Evolutionary conservation across 108 stramenopile species (phyloP).

Genomic region (Pelagomonas calceolata): DNA sequence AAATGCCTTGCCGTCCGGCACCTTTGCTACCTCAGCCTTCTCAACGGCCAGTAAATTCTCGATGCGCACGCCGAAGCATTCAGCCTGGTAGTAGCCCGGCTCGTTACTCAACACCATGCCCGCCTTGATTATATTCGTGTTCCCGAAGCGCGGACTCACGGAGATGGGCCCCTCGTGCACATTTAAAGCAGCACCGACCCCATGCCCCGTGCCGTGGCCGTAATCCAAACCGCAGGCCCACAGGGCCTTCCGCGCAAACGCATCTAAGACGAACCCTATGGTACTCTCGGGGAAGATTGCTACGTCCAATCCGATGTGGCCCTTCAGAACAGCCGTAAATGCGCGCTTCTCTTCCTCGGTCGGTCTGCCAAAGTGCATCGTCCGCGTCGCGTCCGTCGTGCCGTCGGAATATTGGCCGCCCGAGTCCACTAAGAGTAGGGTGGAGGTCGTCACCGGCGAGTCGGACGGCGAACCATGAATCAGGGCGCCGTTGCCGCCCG

Average conservation of each 20-base stretch:
- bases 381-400: conserved; percentile 94
- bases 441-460: conserved; percentile 25
- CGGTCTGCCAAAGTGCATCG: conserved; percentile 82
- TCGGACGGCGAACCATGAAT: conserved; percentile 68
- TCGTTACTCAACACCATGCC: conserved; percentile 97
- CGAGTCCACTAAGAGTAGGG: conserved; percentile 71
- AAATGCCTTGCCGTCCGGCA: conserved; percentile 48
- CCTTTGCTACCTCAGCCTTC: conserved; percentile 28
- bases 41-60: conserved; percentile 70
- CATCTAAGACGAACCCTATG: conserved; percentile 83
- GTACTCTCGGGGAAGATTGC: conserved; percentile 89
- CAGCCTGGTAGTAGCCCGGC: conserved; percentile 90
- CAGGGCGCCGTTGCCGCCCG: conserved; percentile 87
- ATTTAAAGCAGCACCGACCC: conserved; percentile 89
- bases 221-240: conserved; percentile 89
- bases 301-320: conserved; percentile 77
- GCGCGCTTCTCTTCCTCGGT: conserved; percentile 57
- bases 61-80: conserved; percentile 86
- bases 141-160: conserved; percentile 57
- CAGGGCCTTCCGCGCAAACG: conserved; percentile 72
- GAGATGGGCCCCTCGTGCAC: conserved; percentile 92
- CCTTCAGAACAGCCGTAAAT: conserved; percentile 89
- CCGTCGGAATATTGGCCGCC: conserved; percentile 89
- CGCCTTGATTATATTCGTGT: conserved; percentile 58
- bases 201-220: conserved; percentile 93